A percentile compares a stretch with the other conserved stretches of the same genome.
These are phyloP conservation scores for Polyporus tsugae DNA, from an alignment of 1,284 basidiomycete genomes.

Conservation along the genomic window DNA sequence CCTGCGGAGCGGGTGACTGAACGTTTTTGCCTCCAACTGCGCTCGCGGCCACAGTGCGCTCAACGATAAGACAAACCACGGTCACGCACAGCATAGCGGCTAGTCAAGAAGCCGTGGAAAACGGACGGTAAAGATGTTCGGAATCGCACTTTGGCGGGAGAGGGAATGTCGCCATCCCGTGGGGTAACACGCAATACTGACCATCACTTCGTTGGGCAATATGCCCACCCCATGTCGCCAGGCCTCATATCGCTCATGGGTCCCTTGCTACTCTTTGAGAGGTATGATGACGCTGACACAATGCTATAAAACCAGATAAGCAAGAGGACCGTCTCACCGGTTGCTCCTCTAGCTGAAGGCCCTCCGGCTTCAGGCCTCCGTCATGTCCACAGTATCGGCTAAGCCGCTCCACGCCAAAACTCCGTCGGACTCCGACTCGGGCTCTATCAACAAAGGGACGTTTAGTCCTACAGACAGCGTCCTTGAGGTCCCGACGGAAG, in stretches of 20 bases:
- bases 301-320: slow-evolving; percentile 29
- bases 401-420: slow-evolving; percentile 25
- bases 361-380: slow-evolving; percentile 1
- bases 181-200: slow-evolving; percentile 39
- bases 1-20: slow-evolving; percentile 18
- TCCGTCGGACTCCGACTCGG: slow-evolving; percentile 25
- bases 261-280: slow-evolving; percentile 6
- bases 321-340: slow-evolving; percentile 23
- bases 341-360: slow-evolving; percentile 20
- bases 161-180: slow-evolving; percentile 40
- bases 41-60: neutral
- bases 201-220: slow-evolving; percentile 33
- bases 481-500: slow-evolving; percentile 38
- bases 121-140: slow-evolving; percentile 26
- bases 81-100: slow-evolving; percentile 13
- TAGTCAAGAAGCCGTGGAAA: neutral
- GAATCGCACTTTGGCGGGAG: slow-evolving; percentile 25
- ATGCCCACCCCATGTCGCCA: slow-evolving; percentile 27
- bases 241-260: slow-evolving; percentile 29
- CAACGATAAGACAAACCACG: slow-evolving; percentile 8
- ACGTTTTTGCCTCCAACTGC: slow-evolving; percentile 16
- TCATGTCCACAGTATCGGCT: slow-evolving; percentile 38
- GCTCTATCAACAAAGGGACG: slow-evolving; percentile 27
- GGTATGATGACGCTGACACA: neutral
- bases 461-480: slow-evolving; percentile 34